phyloP scores from a whole-genome alignment of 1,284 basidiomycete genomes.

The Xerocomus nothofagi region DNA sequence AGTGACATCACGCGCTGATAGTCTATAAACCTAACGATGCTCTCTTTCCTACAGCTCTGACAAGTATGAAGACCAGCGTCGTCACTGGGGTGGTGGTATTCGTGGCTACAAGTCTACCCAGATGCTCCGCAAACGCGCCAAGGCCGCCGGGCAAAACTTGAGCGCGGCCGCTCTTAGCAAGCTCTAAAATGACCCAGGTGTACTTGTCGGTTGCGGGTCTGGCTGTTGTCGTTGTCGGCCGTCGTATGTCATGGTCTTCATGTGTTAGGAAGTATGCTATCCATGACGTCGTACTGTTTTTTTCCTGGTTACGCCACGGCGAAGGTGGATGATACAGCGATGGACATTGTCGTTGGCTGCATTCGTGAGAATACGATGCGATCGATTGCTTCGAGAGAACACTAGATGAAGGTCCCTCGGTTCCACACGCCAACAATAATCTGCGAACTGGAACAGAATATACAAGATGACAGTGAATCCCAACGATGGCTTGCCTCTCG shows the following conservation, averaged over 20 bases:
- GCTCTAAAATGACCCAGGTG: conserved; percentile 42
- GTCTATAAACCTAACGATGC: conserved; percentile 2
- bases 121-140: conserved; percentile 93
- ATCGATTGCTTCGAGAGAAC: too few relatives aligned
- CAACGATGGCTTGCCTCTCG: too few relatives aligned
- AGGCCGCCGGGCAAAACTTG: conserved; percentile 75
- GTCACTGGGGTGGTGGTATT: conserved; percentile 95
- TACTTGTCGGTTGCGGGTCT: neutral
- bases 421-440: too few relatives aligned
- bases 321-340: conserved; percentile 1
- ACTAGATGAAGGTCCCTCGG: too few relatives aligned
- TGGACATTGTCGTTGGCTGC: neutral
- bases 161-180: conserved; percentile 58
- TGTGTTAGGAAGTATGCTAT: conserved; percentile 23
- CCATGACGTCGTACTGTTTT: conserved; percentile 5
- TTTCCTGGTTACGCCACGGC: conserved; percentile 1
- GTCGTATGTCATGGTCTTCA: conserved; percentile 14
- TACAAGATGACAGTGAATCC: too few relatives aligned
- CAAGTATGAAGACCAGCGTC: conserved; percentile 91
- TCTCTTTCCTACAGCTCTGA: conserved; percentile 64
- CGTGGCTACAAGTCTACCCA: conserved; percentile 92
- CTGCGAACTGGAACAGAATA: too few relatives aligned
- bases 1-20: conserved; percentile 28
- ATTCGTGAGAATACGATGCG: neutral
- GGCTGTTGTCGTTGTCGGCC: neutral